phyloP scores from a whole-genome alignment of 2,329 filamentous ascomycete species.

The Grosmannia serpens region DNA sequence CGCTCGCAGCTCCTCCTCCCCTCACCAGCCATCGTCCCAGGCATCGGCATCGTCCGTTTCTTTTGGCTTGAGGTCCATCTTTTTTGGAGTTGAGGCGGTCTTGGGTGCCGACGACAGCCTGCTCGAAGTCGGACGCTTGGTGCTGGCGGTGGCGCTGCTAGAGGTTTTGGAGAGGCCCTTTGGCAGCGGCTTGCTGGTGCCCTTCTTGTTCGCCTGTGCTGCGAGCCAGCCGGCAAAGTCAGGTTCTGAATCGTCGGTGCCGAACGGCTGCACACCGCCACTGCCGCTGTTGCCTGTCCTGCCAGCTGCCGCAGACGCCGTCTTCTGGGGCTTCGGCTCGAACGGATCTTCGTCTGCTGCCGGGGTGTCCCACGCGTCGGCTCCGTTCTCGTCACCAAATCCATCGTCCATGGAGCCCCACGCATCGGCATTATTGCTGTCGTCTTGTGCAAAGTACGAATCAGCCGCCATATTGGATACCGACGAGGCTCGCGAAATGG shows the following conservation, averaged over 20 bases:
- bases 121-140: not conserved
- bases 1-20: too few species aligned
- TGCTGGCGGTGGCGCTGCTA: not conserved
- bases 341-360: slow-evolving; percentile 3
- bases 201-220: slow-evolving; percentile 62
- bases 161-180: slow-evolving; percentile 63
- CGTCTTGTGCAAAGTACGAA: slow-evolving; percentile 38
- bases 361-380: slow-evolving; percentile 18
- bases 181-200: slow-evolving; percentile 53
- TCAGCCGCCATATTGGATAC: slow-evolving; percentile 24
- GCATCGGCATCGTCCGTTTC: slow-evolving; percentile 44
- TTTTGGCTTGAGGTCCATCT: slow-evolving; percentile 58
- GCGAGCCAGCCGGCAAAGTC: slow-evolving; percentile 95
- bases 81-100: slow-evolving; percentile 40
- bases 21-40: slow-evolving; percentile 56
- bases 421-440: slow-evolving; percentile 55
- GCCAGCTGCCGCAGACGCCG: slow-evolving; percentile 11
- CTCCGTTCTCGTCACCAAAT: slow-evolving; percentile 22
- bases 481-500: slow-evolving; percentile 36
- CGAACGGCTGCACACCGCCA: slow-evolving; percentile 39
- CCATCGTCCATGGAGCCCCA: slow-evolving; percentile 63
- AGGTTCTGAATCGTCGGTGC: slow-evolving; percentile 73
- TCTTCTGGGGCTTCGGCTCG: slow-evolving; percentile 28
- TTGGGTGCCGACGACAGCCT: slow-evolving; percentile 14
- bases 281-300: slow-evolving; percentile 10